A percentile compares a stretch with the other conserved stretches of the same genome.
phyloP scores from a whole-genome alignment of 257 asterid species.

The Rhazya stricta region DNA sequence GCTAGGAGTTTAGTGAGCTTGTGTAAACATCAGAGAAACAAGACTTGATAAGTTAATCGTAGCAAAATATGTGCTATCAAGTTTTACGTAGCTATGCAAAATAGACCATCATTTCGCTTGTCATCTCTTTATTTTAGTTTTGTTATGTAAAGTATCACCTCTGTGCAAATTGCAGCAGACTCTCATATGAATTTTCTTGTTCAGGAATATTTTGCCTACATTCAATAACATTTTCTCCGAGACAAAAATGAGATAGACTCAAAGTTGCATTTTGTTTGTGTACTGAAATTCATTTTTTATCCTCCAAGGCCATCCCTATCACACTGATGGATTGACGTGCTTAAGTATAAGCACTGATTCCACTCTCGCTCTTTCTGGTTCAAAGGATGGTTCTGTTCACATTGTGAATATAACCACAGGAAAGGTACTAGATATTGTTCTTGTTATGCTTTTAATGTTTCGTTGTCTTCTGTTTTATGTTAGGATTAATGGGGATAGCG shows the following conservation, averaged over 20 bases:
- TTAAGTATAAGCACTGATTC: slow-evolving; percentile 76
- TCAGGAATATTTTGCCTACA: neutral
- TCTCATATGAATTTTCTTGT: neutral
- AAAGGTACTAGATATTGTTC: slow-evolving; percentile 34
- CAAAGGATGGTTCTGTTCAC: slow-evolving; percentile 67
- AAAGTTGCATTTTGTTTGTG: neutral
- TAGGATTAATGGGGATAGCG: neutral
- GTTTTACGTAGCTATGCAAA: neutral
- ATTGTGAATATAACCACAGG: slow-evolving; percentile 74
- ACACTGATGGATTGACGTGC: slow-evolving; percentile 77
- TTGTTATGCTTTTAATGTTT: neutral
- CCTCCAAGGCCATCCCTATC: slow-evolving; percentile 69
- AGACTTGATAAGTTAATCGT: neutral
- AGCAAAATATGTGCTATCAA: neutral
- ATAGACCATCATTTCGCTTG: neutral
- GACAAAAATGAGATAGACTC: too few relatives aligned
- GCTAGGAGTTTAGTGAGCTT: neutral
- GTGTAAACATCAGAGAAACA: neutral
- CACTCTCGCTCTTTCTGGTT: slow-evolving; percentile 71
- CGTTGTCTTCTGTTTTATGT: neutral
- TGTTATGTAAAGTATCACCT: neutral
- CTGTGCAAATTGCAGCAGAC: neutral
- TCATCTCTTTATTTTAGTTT: neutral
- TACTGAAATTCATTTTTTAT: neutral
- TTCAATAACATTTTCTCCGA: neutral